A percentile compares a stretch with the other conserved stretches of the same genome.
Conservation (phyloP, 2,329 filamentous ascomycete genomes). For the Neocucurbitaria cava region DNA sequence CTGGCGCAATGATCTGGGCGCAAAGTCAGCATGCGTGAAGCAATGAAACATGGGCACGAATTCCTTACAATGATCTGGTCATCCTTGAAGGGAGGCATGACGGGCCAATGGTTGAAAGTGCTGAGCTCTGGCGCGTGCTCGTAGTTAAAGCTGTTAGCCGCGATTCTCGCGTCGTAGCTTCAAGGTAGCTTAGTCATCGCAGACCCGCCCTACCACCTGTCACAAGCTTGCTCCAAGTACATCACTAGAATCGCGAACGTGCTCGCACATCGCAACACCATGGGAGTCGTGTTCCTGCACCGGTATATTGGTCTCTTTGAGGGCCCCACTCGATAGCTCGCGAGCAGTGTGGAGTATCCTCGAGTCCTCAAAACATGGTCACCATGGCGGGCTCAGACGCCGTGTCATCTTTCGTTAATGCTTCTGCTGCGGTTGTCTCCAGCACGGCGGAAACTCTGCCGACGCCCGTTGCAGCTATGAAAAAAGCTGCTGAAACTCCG, state of each 20-base stretch:
- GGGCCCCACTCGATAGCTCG: slow-evolving; percentile 12
- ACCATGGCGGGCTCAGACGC: slow-evolving; percentile 35
- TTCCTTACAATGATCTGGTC: slow-evolving; percentile 53
- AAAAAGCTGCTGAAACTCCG: slow-evolving; percentile 28
- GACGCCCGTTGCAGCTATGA: slow-evolving; percentile 27
- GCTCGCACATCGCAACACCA: slow-evolving; percentile 23
- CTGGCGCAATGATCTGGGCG: slow-evolving; percentile 72
- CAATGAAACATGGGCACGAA: not conserved
- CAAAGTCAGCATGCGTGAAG: slow-evolving; percentile 14
- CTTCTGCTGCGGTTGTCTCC: slow-evolving; percentile 12
- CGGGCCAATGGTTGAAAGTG: slow-evolving; percentile 33
- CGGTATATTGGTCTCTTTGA: slow-evolving; percentile 4
- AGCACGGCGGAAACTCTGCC: slow-evolving; percentile 16
- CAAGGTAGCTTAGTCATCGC: slow-evolving; percentile 9
- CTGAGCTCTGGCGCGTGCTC: slow-evolving; percentile 19
- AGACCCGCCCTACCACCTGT: slow-evolving; percentile 17
- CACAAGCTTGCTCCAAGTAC: slow-evolving; percentile 22
- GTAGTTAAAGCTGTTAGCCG: slow-evolving; percentile 14
- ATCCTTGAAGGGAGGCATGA: slow-evolving; percentile 55
- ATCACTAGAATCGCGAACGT: slow-evolving; percentile 24
- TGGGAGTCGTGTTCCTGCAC: slow-evolving; percentile 20
- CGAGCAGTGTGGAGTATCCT: not conserved
- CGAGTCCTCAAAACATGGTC: slow-evolving; percentile 10
- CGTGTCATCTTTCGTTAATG: slow-evolving; percentile 24
- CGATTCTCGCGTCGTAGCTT: slow-evolving; percentile 11